Conservation (phyloP, 805 yeast species). For the Alloascoidea africana region DNA sequence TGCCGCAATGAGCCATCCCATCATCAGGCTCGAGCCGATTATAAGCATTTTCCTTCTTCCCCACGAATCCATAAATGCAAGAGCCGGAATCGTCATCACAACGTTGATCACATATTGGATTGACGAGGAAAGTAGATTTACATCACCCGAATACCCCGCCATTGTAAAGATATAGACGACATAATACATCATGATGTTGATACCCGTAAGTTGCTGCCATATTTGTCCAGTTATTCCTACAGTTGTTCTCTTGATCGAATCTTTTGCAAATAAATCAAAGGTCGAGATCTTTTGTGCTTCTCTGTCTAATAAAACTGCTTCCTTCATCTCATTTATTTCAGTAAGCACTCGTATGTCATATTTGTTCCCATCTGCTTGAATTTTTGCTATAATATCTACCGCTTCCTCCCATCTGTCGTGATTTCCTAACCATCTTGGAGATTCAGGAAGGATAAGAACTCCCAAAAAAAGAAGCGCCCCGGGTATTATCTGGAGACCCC, state of each 20-base stretch:
- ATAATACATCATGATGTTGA: slow-evolving; percentile 57
- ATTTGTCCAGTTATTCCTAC: slow-evolving; percentile 39
- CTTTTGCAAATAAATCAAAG: slow-evolving; percentile 33
- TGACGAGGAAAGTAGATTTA: slow-evolving; percentile 38
- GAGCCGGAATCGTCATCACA: slow-evolving; percentile 44
- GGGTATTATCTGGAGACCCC: slow-evolving; percentile 47
- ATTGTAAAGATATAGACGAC: slow-evolving; percentile 48
- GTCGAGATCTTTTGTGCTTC: slow-evolving; percentile 29
- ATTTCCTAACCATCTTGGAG: slow-evolving; percentile 30
- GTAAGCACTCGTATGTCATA: slow-evolving; percentile 13
- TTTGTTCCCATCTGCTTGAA: slow-evolving; percentile 12
- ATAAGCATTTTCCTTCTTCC: slow-evolving; percentile 42
- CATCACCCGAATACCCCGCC: slow-evolving; percentile 41
- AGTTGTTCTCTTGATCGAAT: slow-evolving; percentile 32
- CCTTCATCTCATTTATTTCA: slow-evolving; percentile 45
- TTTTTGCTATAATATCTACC: slow-evolving; percentile 15
- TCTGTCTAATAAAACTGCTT: slow-evolving; percentile 38
- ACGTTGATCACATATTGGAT: slow-evolving; percentile 43
- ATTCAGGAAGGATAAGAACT: slow-evolving; percentile 22
- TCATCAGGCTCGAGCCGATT: background rate
- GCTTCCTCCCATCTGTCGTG: slow-evolving; percentile 36
- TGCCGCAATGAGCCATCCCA: slow-evolving; percentile 19
- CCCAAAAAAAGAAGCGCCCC: slow-evolving; percentile 28
- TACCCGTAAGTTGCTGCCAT: slow-evolving; percentile 52
- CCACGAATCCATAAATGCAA: slow-evolving; percentile 40